Evolutionary conservation across 2,329 filamentous ascomycete species (phyloP), one percentile per base, ranked within the genome.

Genomic region (Mollisia scopiformis): DNA sequence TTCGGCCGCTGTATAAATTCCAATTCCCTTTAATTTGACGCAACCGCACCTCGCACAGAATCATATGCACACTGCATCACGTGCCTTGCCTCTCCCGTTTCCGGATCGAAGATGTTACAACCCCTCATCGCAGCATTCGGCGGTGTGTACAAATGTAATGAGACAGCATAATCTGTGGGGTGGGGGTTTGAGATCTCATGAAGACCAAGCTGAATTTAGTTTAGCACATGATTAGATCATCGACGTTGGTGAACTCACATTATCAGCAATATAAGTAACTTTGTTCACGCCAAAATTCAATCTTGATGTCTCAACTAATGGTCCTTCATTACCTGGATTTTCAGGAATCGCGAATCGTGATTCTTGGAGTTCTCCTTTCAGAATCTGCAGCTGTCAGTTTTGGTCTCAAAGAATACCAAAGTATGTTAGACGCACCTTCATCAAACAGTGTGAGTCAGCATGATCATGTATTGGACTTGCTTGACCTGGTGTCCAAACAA

Each of bases 201-300:
- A 43, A 97, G 82, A 25, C 93, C 93, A 46, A 97, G 85, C 79
- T 68, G 19, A 2, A 43, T 6, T 11, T 6, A 10, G 5, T 23
- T 43, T 10, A 43, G 10, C 6, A 23, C 14, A 23, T 52, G 19
- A 35, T 30, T 13, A 37, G 47, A 33, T 25, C 52, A 46, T 6
- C 21, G 14, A 21, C 50, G 31, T n/a, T n/a, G 6, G 19, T 30
- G 19, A 37, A 61, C 62, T 43, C 47, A 70, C 67, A 50, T 91
- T 84, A 75, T 97, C 93, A 46, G 91, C 90, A 88, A 97, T 97
- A 76, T 97, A 97, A 14, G 92, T 88, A 23, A 97, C 92, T 63
- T 89, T 81, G 66, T 95, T 89, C 71, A 87, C 80, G 49, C 80
- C 78, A 71, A 92, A 90, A 41, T 81, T 83, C 54, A 84, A 89